These are phyloP conservation scores for Peribolospora kevripleyi DNA, from an alignment of 768 basidiomycete species.

Conservation along the genomic window DNA sequence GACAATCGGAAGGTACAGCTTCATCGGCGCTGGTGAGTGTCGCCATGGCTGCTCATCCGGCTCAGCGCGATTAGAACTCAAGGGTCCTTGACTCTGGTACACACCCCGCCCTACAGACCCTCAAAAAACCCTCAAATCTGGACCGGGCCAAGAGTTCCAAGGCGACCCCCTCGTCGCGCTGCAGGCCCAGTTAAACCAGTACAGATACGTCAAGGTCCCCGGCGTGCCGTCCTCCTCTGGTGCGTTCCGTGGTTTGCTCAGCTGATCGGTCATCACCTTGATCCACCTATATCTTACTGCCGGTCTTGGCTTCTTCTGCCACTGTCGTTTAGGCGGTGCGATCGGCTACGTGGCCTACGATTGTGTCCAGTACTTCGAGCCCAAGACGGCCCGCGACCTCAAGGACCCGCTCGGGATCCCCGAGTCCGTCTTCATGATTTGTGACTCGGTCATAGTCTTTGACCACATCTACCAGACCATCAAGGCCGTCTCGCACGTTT, in stretches of 20 bases:
- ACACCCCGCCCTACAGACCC: slow-evolving; percentile 37
- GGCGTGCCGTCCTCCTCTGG: slow-evolving; percentile 61
- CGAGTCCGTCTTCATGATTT: slow-evolving; percentile 88
- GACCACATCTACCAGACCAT: slow-evolving; percentile 88
- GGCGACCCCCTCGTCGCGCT: slow-evolving; percentile 72
- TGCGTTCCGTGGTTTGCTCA: slow-evolving; percentile 10
- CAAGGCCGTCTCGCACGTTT: slow-evolving; percentile 90
- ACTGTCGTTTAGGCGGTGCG: slow-evolving; percentile 42
- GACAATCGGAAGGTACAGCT: slow-evolving; percentile 77
- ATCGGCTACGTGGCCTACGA: slow-evolving; percentile 96
- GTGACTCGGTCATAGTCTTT: slow-evolving; percentile 82
- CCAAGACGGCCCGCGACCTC: slow-evolving; percentile 39
- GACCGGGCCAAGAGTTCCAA: slow-evolving; percentile 50
- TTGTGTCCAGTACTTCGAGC: slow-evolving; percentile 88
- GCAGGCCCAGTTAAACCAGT: slow-evolving; percentile 59
- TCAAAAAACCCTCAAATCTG: slow-evolving; percentile 69
- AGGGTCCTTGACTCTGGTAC: not conserved
- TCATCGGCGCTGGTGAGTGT: slow-evolving; percentile 69
- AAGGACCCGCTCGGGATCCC: slow-evolving; percentile 67
- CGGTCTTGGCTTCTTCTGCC: not conserved
- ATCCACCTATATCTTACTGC: not conserved
- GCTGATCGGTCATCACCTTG: not conserved
- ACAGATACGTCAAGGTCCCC: slow-evolving; percentile 76
- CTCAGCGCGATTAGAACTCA: not conserved
- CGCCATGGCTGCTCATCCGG: not conserved